Base-by-base conservation (phyloP, 2,329 filamentous ascomycete species). In the Helotiales sp. region DNA sequence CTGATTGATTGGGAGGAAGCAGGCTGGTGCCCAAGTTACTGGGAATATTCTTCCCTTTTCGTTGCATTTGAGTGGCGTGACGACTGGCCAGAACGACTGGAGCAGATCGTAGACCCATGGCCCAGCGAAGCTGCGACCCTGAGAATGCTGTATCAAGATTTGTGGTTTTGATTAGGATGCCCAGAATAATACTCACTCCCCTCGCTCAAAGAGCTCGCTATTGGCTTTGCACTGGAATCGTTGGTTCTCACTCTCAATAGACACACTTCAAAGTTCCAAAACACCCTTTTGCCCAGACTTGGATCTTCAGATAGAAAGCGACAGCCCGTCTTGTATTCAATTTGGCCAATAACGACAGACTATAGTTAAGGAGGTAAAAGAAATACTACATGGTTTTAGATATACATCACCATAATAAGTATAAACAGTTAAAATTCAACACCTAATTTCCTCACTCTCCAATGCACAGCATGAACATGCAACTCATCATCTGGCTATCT, bases 91-190 rank as follows among this genome's bases (percentile, higher is more conserved):
- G 9, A 44, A 44, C 38, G 9, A 44, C 38, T 44, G 19, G 38
- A 44, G 38, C 38, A 44, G 38, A 44, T 44, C 38, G 38, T 44
- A 19, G 38, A 44, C 38, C 38, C 38, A 44, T 44, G 38, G 38
- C 38, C 38, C 38, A 44, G 38, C 19, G 38, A 44, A 44, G 38
- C 38, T 44, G 38, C 38, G 38, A 17, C 38, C 38, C 38, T 44
- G 38, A 44, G 38, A 44, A 44, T 44, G 38, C 38, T 44, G 13
- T 44, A 44, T 44, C 38, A 44, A 44, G 38, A 44, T 44, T 44
- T 44, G 19, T 44, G 38, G 38, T 44, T 44, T 44, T 44, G 38
- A 44, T 44, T 44, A 10, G 38, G 38, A 44, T 44, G 38, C 38
- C 38, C 19, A 44, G 38, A 44, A 44, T 44, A 44, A 44, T 44